Evolutionary conservation across 140 eudicot genomes (phyloP).

Genomic region (Anethum foeniculum): DNA sequence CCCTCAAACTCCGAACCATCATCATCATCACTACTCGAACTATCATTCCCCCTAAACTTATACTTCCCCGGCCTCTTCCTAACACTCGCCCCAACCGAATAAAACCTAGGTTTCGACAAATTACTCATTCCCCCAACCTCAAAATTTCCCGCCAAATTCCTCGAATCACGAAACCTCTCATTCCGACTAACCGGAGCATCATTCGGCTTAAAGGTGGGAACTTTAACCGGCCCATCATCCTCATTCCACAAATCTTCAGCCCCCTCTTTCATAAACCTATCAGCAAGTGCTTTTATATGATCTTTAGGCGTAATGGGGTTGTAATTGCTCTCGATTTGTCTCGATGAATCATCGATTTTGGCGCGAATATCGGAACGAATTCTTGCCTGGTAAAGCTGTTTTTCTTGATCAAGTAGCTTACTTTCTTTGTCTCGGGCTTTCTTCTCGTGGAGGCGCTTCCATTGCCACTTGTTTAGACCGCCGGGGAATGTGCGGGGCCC

Average conservation of each 20-base stretch:
- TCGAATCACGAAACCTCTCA: constrained; percentile 18
- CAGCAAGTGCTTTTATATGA: constrained; percentile 75
- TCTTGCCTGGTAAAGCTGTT: constrained; percentile 78
- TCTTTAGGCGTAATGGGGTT: constrained; percentile 54
- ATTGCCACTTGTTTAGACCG: constrained; percentile 94
- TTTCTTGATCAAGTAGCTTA: constrained; percentile 76
- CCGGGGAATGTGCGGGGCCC: constrained; percentile 95
- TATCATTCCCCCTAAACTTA: constrained; percentile 32
- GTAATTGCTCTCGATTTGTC: constrained; percentile 23
- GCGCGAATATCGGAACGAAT: constrained; percentile 82
- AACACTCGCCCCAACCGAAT: constrained; percentile 20
- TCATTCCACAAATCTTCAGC: constrained; percentile 97
- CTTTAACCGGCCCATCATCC: constrained; percentile 55
- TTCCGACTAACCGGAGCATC: constrained; percentile 7
- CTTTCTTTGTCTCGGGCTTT: constrained; percentile 82
- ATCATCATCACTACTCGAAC: constrained; percentile 38
- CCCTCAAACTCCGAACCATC: constrained; percentile 30
- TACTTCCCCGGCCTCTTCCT: constrained; percentile 17
- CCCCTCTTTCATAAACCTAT: constrained; percentile 78
- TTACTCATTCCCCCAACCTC: constrained; percentile 15
- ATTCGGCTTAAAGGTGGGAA: constrained; percentile 2
- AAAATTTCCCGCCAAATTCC: constrained; percentile 10
- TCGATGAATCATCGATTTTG: constrained; percentile 23
- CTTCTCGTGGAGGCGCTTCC: constrained; percentile 94
- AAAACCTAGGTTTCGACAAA: constrained; percentile 19